Conservation (phyloP, 1,284 basidiomycete genomes). For the Leccinum fuscescens region DNA sequence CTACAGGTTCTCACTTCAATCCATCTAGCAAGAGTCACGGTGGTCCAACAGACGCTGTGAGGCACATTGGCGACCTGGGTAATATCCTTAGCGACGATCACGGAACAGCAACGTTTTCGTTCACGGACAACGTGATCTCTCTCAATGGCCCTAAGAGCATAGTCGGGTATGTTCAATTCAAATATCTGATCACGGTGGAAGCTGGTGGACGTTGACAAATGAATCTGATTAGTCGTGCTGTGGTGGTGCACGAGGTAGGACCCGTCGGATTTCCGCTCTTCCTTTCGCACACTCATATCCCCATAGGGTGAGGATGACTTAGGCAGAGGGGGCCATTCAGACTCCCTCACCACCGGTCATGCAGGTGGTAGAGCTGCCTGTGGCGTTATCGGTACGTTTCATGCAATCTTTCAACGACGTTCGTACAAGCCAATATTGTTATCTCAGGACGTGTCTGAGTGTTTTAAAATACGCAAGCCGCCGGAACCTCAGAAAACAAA, state of each 20-base stretch:
- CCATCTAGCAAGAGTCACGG: conserved; percentile 67
- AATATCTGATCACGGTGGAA: not conserved
- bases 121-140: conserved; percentile 62
- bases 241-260: conserved; percentile 63
- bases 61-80: conserved; percentile 80
- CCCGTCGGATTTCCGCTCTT: not conserved
- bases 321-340: conserved; percentile 63
- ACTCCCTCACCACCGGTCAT: conserved; percentile 73
- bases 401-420: not conserved
- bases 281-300: conserved; percentile 11
- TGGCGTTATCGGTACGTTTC: conserved; percentile 64
- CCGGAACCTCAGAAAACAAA: conserved; percentile 1
- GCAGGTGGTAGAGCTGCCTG: conserved; percentile 71
- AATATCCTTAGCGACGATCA: conserved; percentile 64
- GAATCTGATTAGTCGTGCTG: conserved; percentile 42
- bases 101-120: conserved; percentile 58
- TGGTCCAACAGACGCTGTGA: conserved; percentile 50
- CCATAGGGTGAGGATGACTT: conserved; percentile 70
- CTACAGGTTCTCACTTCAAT: conserved; percentile 78
- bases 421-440: not conserved
- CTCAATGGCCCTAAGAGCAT: conserved; percentile 72
- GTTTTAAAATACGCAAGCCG: conserved; percentile 5
- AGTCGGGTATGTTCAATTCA: conserved; percentile 51
- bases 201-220: conserved; percentile 8
- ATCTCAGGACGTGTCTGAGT: conserved; percentile 21